phyloP scores from a whole-genome alignment of 2,329 filamentous ascomycete genomes.

The Trichoderma sp. region DNA sequence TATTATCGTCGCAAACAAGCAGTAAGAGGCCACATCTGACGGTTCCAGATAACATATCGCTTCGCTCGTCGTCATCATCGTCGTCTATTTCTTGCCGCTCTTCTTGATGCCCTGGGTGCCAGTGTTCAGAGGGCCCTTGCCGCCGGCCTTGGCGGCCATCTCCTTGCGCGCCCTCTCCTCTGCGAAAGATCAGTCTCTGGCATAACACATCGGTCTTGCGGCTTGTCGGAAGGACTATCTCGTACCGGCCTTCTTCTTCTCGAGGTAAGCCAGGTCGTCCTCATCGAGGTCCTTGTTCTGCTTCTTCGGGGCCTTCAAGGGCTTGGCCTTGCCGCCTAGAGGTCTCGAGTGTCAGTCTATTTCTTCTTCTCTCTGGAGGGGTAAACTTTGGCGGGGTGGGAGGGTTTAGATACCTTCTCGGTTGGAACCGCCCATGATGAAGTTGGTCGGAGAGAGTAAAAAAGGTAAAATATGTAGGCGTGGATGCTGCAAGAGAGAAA shows the following conservation, averaged over 20 bases:
- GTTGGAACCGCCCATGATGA: slow-evolving; percentile 45
- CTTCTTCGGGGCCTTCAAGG: slow-evolving; percentile 89
- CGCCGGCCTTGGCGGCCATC: slow-evolving; percentile 76
- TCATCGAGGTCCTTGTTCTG: slow-evolving; percentile 80
- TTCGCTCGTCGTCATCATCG: background rate
- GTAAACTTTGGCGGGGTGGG: slow-evolving; percentile 34
- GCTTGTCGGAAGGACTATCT: slow-evolving; percentile 27
- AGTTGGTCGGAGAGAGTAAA: background rate
- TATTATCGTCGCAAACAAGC: background rate
- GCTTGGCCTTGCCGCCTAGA: slow-evolving; percentile 78
- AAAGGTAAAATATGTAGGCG: background rate
- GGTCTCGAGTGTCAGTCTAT: slow-evolving; percentile 12
- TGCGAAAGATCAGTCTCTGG: slow-evolving; percentile 41
- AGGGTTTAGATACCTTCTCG: slow-evolving; percentile 42
- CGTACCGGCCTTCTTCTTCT: slow-evolving; percentile 84
- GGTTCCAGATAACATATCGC: slow-evolving; percentile 17
- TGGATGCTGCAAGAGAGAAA: background rate
- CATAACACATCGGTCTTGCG: background rate
- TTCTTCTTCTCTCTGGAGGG: slow-evolving; percentile 5
- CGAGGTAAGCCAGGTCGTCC: slow-evolving; percentile 78
- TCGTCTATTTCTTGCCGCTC: slow-evolving; percentile 86
- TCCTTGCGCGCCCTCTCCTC: slow-evolving; percentile 87
- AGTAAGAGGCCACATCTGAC: slow-evolving; percentile 6
- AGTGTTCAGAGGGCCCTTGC: slow-evolving; percentile 85
- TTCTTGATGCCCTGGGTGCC: slow-evolving; percentile 94